A percentile compares a stretch with the other conserved stretches of the same genome.
Evolutionary conservation across 495 filamentous ascomycete genomes (phyloP).

Genomic region (Penicillium tannophilum): DNA sequence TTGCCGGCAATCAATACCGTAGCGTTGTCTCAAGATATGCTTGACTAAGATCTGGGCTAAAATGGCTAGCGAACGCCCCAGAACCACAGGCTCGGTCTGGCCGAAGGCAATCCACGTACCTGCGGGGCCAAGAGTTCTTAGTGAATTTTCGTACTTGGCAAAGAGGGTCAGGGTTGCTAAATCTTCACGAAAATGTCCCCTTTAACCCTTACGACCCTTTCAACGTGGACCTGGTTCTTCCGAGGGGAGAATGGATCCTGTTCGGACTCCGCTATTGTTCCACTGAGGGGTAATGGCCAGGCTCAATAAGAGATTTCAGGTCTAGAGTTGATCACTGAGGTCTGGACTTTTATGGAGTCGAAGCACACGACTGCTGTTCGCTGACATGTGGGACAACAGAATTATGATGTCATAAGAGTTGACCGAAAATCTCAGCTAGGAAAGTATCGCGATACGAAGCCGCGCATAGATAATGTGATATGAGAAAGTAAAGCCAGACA

Average conservation of each 20-base stretch:
- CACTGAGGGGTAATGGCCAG: background rate
- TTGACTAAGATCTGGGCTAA: background rate
- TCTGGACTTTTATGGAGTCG: background rate
- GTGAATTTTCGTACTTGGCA: background rate
- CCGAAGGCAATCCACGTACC: background rate
- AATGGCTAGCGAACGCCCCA: background rate
- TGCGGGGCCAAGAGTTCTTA: background rate
- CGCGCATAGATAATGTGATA: too few relatives aligned
- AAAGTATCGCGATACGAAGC: too few relatives aligned
- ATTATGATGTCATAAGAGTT: too few relatives aligned
- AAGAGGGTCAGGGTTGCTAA: background rate
- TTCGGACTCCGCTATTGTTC: background rate
- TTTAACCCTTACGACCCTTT: background rate
- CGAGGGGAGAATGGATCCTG: background rate
- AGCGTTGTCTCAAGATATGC: background rate
- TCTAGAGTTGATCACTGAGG: background rate
- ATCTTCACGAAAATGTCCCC: background rate
- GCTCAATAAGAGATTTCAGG: background rate
- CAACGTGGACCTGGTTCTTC: background rate
- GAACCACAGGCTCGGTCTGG: background rate
- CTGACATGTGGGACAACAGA: too few relatives aligned
- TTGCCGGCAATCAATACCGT: background rate
- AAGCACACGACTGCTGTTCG: too few relatives aligned
- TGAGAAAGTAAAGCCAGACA: too few relatives aligned
- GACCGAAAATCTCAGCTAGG: too few relatives aligned